Conservation (phyloP, 2,329 filamentous ascomycete genomes). For the Elsinoe fawcettii region DNA sequence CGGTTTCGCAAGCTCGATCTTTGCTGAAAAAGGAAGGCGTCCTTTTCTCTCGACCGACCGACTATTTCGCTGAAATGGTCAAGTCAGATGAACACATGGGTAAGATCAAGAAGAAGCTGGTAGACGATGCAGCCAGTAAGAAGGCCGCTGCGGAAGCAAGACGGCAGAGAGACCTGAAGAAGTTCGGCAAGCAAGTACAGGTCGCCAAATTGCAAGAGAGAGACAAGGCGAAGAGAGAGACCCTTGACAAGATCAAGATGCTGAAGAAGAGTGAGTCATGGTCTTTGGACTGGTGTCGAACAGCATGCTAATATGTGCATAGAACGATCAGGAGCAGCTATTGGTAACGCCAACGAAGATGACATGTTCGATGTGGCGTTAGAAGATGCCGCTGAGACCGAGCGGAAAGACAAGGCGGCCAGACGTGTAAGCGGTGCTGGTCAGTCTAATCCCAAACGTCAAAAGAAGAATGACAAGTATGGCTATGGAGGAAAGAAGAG, state of each 20-base stretch:
- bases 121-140: constrained; percentile 85
- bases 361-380: constrained; percentile 89
- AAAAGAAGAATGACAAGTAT: constrained; percentile 91
- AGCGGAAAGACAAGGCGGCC: constrained; percentile 37
- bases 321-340: constrained; percentile 74
- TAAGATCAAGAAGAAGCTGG: constrained; percentile 85
- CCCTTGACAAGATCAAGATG: constrained; percentile 87
- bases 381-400: constrained; percentile 55
- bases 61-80: constrained; percentile 99
- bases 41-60: constrained; percentile 77
- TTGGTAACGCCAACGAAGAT: constrained; percentile 63
- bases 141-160: constrained; percentile 87
- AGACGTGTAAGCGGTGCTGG: constrained; percentile 35
- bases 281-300: neutral
- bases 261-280: constrained; percentile 81
- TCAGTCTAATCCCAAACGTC: constrained; percentile 60
- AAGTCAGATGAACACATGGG: constrained; percentile 98
- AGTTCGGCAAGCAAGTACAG: constrained; percentile 98
- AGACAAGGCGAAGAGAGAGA: constrained; percentile 83
- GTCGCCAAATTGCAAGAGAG: constrained; percentile 92
- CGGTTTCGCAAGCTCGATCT: constrained; percentile 64
- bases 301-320: constrained; percentile 23
- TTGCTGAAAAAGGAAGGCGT: constrained; percentile 73
- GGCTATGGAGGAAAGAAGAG: constrained; percentile 96
- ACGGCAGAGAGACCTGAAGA: constrained; percentile 91